Percentiles rank a stretch among this genome's conserved stretches.
Conservation (phyloP, 495 filamentous ascomycete species). For the Aspergillus panamensis region DNA sequence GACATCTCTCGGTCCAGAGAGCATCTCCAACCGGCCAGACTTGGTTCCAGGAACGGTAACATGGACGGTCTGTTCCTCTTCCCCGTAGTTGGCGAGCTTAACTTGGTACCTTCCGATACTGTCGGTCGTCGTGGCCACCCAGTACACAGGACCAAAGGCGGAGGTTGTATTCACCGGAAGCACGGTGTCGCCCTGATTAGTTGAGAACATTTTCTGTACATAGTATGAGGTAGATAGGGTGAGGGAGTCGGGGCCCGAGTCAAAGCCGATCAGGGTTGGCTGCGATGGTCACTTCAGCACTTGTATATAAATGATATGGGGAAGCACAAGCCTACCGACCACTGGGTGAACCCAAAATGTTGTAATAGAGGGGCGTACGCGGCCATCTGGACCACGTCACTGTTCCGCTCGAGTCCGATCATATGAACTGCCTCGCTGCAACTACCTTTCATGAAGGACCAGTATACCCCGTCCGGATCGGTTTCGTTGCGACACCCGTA, state of each 20-base stretch:
- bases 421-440: slow-evolving; percentile 66
- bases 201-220: slow-evolving; percentile 48
- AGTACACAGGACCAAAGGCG: slow-evolving; percentile 55
- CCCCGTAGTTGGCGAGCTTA: slow-evolving; percentile 35
- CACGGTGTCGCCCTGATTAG: slow-evolving; percentile 52
- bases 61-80: slow-evolving; percentile 22
- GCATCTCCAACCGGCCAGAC: slow-evolving; percentile 27
- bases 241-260: slow-evolving; percentile 46
- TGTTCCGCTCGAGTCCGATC: slow-evolving; percentile 65
- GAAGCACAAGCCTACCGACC: slow-evolving; percentile 28
- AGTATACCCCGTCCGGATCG: slow-evolving; percentile 25
- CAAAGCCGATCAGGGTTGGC: slow-evolving; percentile 39
- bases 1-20: slow-evolving; percentile 22
- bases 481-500: slow-evolving; percentile 55
- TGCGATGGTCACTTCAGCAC: slow-evolving; percentile 1
- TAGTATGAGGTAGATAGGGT: slow-evolving; percentile 36
- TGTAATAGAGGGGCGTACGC: slow-evolving; percentile 49
- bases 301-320: not conserved
- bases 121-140: slow-evolving; percentile 47
- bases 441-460: slow-evolving; percentile 52
- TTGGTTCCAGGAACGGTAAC: slow-evolving; percentile 27
- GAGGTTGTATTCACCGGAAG: slow-evolving; percentile 44
- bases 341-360: slow-evolving; percentile 42
- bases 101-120: slow-evolving; percentile 26
- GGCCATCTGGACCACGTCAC: slow-evolving; percentile 52